A percentile compares a stretch with the other conserved stretches of the same genome.
phyloP scores from a whole-genome alignment of 1,284 basidiomycete genomes.

The Pholiota adiposa region DNA sequence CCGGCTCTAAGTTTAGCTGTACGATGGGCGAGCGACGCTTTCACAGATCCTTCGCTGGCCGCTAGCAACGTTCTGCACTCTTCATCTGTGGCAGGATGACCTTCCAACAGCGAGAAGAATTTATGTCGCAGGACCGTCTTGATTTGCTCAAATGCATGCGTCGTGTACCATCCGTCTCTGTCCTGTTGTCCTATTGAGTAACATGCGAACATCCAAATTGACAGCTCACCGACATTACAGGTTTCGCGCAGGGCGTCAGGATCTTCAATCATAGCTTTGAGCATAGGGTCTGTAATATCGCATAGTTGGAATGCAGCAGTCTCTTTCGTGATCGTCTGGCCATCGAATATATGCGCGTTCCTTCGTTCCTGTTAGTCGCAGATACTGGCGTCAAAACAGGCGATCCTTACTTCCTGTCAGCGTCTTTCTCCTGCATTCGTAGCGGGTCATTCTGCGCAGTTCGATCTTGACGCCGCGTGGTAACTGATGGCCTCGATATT shows the following conservation, averaged over 20 bases:
- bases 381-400: neutral
- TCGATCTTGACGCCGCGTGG: conserved; percentile 67
- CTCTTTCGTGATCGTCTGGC: conserved; percentile 75
- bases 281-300: conserved; percentile 87
- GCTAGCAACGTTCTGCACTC: conserved; percentile 71
- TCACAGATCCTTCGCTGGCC: conserved; percentile 49
- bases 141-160: conserved; percentile 77
- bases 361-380: conserved; percentile 29
- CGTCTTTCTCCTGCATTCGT: conserved; percentile 44
- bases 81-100: conserved; percentile 68
- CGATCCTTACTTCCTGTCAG: conserved; percentile 37
- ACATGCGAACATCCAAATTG: neutral
- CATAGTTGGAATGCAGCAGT: conserved; percentile 92
- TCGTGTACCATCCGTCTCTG: conserved; percentile 85
- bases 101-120: conserved; percentile 83
- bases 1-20: conserved; percentile 57
- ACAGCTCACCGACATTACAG: conserved; percentile 63
- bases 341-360: conserved; percentile 89
- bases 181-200: conserved; percentile 47
- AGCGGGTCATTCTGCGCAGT: conserved; percentile 40
- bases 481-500: conserved; percentile 71
- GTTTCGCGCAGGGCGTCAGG: conserved; percentile 66
- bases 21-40: conserved; percentile 41
- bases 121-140: conserved; percentile 86
- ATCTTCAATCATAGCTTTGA: conserved; percentile 80